These are phyloP conservation scores for Camillea tinctor DNA, from an alignment of 2,329 filamentous ascomycete species.

Conservation along the genomic window DNA sequence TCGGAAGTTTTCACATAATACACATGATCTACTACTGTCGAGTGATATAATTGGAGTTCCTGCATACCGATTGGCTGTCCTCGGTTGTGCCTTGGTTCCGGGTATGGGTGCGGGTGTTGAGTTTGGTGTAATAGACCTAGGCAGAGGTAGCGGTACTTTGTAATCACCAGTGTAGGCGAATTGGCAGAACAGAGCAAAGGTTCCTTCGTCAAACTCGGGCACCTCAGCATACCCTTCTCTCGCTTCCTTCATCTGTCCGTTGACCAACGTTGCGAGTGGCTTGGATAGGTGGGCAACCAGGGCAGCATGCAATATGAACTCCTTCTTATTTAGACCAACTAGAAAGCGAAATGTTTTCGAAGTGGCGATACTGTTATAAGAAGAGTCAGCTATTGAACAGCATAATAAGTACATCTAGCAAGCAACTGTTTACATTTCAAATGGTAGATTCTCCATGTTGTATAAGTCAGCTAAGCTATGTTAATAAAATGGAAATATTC, in stretches of 20 bases:
- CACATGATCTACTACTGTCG: neutral
- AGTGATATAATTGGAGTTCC: no score
- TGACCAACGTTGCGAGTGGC: constrained; percentile 42
- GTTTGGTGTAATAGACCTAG: neutral
- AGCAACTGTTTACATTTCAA: neutral
- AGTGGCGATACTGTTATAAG: constrained; percentile 37
- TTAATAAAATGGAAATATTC: no score
- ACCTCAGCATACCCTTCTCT: constrained; percentile 40
- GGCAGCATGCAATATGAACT: constrained; percentile 44
- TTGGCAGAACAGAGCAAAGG: constrained; percentile 47
- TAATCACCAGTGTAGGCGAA: constrained; percentile 51
- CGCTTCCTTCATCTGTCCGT: constrained; percentile 44
- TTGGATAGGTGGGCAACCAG: constrained; percentile 43
- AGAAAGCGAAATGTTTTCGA: constrained; percentile 45
- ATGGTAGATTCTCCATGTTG: neutral
- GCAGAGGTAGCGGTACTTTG: constrained; percentile 29
- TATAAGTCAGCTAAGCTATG: constrained; percentile 2
- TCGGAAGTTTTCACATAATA: neutral
- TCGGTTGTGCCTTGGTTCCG: no score
- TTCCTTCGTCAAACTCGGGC: constrained; percentile 46
- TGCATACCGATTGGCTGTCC: no score
- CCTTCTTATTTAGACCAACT: constrained; percentile 43
- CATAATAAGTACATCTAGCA: neutral
- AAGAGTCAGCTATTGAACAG: neutral
- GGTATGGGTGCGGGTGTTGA: no score